Evolutionary conservation across 306 rosid species (phyloP).

Genomic region (Morella rubra): DNA sequence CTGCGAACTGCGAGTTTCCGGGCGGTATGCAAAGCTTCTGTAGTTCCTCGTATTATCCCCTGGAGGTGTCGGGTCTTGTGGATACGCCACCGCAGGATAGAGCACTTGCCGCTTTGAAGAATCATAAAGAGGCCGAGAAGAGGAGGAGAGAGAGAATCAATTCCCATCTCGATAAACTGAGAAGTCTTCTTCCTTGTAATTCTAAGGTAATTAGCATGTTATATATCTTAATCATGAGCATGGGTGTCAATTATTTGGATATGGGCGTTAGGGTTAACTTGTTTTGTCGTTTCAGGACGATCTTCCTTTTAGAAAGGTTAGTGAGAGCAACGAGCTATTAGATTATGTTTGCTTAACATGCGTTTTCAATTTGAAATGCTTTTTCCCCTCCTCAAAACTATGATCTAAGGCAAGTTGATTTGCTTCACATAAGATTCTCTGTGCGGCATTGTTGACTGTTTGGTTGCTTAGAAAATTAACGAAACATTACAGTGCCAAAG

Average conservation of each 20-base stretch:
- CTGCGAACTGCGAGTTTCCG: conserved; percentile 17
- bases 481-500: neutral
- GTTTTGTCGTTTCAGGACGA: neutral
- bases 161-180: conserved; percentile 82
- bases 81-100: conserved; percentile 60
- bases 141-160: conserved; percentile 87
- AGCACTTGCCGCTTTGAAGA: conserved; percentile 82
- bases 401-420: neutral
- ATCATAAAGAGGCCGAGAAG: conserved; percentile 97
- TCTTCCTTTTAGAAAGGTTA: too few relatives aligned
- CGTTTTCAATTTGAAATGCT: neutral
- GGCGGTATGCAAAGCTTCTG: conserved; percentile 59
- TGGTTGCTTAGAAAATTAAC: conserved; percentile 17
- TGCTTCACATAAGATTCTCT: neutral
- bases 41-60: conserved; percentile 64
- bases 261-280: neutral
- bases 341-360: neutral
- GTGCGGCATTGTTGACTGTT: conserved; percentile 24
- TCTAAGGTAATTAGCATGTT: conserved; percentile 58
- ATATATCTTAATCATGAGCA: neutral
- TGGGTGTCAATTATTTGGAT: neutral
- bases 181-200: conserved; percentile 96
- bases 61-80: conserved; percentile 46
- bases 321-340: neutral
- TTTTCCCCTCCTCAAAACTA: neutral